phyloP scores from a whole-genome alignment of 2,329 filamentous ascomycete species.

The Ceratocystis eucalypticola region DNA sequence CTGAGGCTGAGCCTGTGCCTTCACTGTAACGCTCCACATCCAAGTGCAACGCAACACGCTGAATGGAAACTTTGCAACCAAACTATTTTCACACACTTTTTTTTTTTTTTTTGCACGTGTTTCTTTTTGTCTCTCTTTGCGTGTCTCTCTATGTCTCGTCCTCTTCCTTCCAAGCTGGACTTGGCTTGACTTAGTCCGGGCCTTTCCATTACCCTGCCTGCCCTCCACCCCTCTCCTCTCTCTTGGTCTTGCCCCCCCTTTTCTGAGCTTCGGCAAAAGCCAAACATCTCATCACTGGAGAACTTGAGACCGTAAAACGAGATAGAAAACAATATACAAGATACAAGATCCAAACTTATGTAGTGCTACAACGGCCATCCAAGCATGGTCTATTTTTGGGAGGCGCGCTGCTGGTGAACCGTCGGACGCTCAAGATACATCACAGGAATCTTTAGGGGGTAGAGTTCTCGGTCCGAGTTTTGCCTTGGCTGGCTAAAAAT shows the following conservation, averaged over 20 bases:
- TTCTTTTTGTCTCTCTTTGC: neutral
- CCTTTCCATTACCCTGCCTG: neutral
- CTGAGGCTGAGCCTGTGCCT: conserved; percentile 15
- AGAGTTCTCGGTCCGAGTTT: too few species aligned
- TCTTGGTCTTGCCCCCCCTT: neutral
- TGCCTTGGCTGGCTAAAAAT: too few species aligned
- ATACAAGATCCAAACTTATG: neutral
- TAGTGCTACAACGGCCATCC: neutral
- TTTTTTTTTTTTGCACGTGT: neutral
- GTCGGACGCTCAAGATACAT: too few species aligned
- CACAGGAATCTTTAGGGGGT: too few species aligned
- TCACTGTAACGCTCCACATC: neutral
- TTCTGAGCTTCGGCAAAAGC: neutral
- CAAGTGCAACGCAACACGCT: neutral
- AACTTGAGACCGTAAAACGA: neutral
- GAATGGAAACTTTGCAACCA: neutral
- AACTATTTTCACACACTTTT: neutral
- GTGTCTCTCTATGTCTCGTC: neutral
- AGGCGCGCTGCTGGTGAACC: too few species aligned
- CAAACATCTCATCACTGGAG: neutral
- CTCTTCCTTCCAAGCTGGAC: neutral
- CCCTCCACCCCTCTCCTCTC: neutral
- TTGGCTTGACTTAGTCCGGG: neutral
- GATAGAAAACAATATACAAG: neutral
- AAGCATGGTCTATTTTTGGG: neutral